Conservation (phyloP, 2,329 filamentous ascomycete species). For the Paecilomyces dactylethromorphus region DNA sequence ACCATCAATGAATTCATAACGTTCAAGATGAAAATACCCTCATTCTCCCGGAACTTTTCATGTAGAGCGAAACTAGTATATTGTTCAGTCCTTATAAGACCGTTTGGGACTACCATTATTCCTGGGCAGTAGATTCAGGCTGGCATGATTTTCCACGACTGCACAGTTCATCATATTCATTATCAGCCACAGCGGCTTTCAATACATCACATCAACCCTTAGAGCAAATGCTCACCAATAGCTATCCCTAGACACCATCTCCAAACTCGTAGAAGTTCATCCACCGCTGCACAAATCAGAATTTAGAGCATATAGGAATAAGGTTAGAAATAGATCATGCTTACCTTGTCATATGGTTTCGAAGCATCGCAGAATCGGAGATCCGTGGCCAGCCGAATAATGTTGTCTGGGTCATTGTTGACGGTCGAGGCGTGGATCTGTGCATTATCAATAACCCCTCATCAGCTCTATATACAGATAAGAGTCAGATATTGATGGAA, state of each 20-base stretch:
- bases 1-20: not conserved
- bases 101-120: not conserved
- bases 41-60: not conserved
- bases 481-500: not conserved
- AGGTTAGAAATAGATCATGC: not conserved
- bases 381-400: conserved; percentile 52
- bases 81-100: not conserved
- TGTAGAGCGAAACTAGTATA: not conserved
- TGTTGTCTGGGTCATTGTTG: conserved; percentile 46
- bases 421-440: conserved; percentile 54
- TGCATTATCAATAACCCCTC: not conserved
- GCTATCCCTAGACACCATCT: conserved; percentile 2
- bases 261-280: conserved; percentile 3
- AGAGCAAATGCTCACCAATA: too few species aligned
- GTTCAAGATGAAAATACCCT: not conserved
- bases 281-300: not conserved
- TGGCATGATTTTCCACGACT: not conserved
- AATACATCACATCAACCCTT: not conserved
- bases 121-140: not conserved
- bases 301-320: not conserved
- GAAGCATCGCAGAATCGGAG: conserved; percentile 50
- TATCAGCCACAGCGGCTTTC: not conserved
- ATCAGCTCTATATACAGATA: not conserved
- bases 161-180: not conserved
- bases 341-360: conserved; percentile 43